Conservation (phyloP, 2,329 filamentous ascomycete genomes). For the Alternaria sp. region DNA sequence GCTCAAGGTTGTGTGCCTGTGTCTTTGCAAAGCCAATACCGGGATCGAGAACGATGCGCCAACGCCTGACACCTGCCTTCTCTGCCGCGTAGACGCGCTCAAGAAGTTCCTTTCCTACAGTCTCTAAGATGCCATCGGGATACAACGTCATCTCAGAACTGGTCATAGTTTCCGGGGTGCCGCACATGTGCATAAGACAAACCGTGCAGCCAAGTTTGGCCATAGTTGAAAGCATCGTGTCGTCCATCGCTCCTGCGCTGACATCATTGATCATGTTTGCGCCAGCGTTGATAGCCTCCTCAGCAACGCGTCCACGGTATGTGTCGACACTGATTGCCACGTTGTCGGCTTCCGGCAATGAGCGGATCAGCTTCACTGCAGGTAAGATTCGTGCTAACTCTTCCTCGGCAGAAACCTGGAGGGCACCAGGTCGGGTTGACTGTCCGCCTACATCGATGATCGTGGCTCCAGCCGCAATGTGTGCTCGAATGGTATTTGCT, state of each 20-base stretch:
- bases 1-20: conserved; percentile 78
- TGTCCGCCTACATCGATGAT: conserved; percentile 95
- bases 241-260: conserved; percentile 80
- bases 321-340: conserved; percentile 91
- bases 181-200: conserved; percentile 92
- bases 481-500: conserved; percentile 64
- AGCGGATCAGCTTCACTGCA: conserved; percentile 76
- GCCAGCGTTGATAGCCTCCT: conserved; percentile 76
- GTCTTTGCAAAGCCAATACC: conserved; percentile 95
- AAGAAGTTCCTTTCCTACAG: conserved; percentile 72
- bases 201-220: conserved; percentile 81
- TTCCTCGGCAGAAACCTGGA: conserved; percentile 73
- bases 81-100: conserved; percentile 78
- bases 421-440: conserved; percentile 81
- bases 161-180: conserved; percentile 83
- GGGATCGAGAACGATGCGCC: conserved; percentile 94
- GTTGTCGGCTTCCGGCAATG: conserved; percentile 67
- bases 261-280: conserved; percentile 97
- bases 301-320: conserved; percentile 84
- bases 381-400: conserved; percentile 82
- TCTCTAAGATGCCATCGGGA: conserved; percentile 70
- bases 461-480: conserved; percentile 75
- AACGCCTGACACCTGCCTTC: conserved; percentile 81
- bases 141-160: conserved; percentile 63
- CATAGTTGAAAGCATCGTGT: conserved; percentile 81